These are phyloP conservation scores for Alternaria ethzedia DNA, from an alignment of 2,329 filamentous ascomycete genomes.

Conservation along the genomic window DNA sequence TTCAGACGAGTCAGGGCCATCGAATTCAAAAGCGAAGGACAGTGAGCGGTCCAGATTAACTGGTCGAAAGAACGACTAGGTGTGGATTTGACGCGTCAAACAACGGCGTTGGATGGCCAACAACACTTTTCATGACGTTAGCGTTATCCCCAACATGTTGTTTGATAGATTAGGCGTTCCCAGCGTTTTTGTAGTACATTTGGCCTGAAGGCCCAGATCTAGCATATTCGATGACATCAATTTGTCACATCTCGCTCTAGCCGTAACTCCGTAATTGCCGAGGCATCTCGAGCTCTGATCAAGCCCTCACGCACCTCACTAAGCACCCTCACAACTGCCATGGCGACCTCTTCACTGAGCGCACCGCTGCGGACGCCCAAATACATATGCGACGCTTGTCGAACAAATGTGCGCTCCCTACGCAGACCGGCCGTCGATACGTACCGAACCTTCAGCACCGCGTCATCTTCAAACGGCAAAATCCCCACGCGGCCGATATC, in stretches of 20 bases:
- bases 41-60: constrained; percentile 43
- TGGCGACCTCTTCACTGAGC: constrained; percentile 15
- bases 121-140: constrained; percentile 4
- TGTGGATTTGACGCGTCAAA: constrained; percentile 4
- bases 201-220: neutral
- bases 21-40: constrained; percentile 51
- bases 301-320: constrained; percentile 3
- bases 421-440: constrained; percentile 5
- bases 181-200: constrained; percentile 8
- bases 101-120: constrained; percentile 17
- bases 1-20: constrained; percentile 58
- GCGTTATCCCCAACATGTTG: constrained; percentile 2
- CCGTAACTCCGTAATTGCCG: constrained; percentile 27
- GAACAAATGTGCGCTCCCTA: constrained; percentile 5
- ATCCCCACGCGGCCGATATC: constrained; percentile 13
- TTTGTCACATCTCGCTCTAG: neutral
- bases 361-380: neutral
- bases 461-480: constrained; percentile 10
- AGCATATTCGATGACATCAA: neutral
- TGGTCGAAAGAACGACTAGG: constrained; percentile 42
- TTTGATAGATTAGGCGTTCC: constrained; percentile 6
- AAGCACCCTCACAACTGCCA: constrained; percentile 1
- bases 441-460: constrained; percentile 14
- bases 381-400: constrained; percentile 33
- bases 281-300: constrained; percentile 10